Base-by-base conservation (phyloP, 768 basidiomycete genomes). In the Psilocybe tampanensis region DNA sequence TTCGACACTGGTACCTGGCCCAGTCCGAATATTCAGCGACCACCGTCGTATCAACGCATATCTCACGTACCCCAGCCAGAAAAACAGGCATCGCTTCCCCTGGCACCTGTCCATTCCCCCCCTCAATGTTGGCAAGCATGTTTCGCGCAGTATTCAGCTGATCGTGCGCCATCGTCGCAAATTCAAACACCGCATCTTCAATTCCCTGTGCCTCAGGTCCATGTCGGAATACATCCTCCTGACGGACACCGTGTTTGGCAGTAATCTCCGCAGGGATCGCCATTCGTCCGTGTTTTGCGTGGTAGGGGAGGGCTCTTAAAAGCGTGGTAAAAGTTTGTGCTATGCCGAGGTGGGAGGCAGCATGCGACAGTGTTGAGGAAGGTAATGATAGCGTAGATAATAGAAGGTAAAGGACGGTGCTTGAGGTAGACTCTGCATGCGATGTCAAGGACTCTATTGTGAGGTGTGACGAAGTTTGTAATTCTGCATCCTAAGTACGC, bases 191-290 rank as follows among this genome's bases (percentile, higher is more conserved):
- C 0, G 92, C 92, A 57, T 92, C 87, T 47, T 84, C 84, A 15
- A 94, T 75, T 1, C 84, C 89, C 45, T 80, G 70, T 43, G 86
- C 85, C 9, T 74, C 62, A 13, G 74, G 72, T 4, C 86, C 85
- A 29, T 74, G 73, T 43, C 84, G 78, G 66, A 92, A 86, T 15
- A 94, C 85, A 15, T 90, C 87, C 67, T 95, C 91, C 69, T 93
- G 91, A 59, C 76, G 83, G 18, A 94, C 88, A 18, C 84, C 82
- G 61, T 92, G 88, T 59, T 80, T 86, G 41, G 89, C 87, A 13
- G 90, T 91, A 54, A 94, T 82, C 65, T 93, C 92, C 22, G 89
- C 86, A 11, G 92, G 93, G 33, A 95, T 86, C 21, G 89, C 80
- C 75, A 92, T 84, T 58, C 80, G 78, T 39, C 90, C 83, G 44